A percentile compares a stretch with the other conserved stretches of the same genome.
Conservation (phyloP, 2,329 filamentous ascomycete genomes). For the Metarhizium robertsii region DNA sequence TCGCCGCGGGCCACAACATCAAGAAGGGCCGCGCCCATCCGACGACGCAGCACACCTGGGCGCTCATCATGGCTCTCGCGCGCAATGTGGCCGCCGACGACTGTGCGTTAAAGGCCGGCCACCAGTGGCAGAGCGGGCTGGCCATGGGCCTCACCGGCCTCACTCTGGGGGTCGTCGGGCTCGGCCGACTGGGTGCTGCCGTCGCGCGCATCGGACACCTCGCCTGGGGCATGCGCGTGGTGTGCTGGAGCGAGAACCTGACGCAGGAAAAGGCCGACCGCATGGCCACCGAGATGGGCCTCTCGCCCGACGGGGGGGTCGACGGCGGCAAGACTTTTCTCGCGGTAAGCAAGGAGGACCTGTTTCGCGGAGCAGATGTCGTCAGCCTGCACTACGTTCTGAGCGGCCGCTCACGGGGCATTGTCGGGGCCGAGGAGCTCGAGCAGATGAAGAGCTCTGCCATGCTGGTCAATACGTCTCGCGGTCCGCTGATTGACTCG, state of each 20-base stretch:
- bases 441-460: constrained; percentile 49
- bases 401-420: constrained; percentile 49
- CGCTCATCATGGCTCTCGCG: constrained; percentile 46
- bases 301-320: constrained; percentile 28
- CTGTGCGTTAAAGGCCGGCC: constrained; percentile 39
- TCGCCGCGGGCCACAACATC: too few species aligned
- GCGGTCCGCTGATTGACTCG: constrained; percentile 62
- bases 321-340: constrained; percentile 38
- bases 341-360: constrained; percentile 50
- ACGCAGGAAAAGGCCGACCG: constrained; percentile 54
- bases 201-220: constrained; percentile 48
- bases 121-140: constrained; percentile 49
- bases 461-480: constrained; percentile 63
- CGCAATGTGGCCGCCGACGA: constrained; percentile 52
- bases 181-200: constrained; percentile 52
- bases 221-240: constrained; percentile 55
- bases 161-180: constrained; percentile 35
- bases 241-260: constrained; percentile 56
- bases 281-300: constrained; percentile 42
- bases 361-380: constrained; percentile 54
- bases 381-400: constrained; percentile 61
- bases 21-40: constrained; percentile 28
- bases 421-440: constrained; percentile 49
- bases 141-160: constrained; percentile 38
- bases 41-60: constrained; percentile 48